Evolutionary conservation across 1,284 basidiomycete species (phyloP).

Genomic region (Tylopilus orsonianus): DNA sequence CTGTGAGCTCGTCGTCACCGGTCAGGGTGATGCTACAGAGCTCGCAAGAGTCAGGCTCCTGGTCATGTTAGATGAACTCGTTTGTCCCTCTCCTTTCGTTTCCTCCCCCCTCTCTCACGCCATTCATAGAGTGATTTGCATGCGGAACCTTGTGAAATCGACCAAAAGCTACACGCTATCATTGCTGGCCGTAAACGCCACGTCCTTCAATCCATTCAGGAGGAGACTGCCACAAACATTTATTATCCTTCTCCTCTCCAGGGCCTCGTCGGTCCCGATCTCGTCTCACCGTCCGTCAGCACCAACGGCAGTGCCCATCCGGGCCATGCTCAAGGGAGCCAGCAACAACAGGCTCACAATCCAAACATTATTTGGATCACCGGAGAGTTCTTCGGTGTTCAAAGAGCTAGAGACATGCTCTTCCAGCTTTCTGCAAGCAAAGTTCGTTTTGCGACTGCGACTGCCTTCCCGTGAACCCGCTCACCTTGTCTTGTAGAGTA

Average conservation of each 20-base stretch:
- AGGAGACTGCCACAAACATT: slow-evolving; percentile 97
- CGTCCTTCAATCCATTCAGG: slow-evolving; percentile 89
- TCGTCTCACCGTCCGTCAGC: slow-evolving; percentile 37
- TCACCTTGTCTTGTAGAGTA: slow-evolving; percentile 58
- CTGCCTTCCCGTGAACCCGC: not conserved
- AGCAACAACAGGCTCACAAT: slow-evolving; percentile 42
- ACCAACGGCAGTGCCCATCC: slow-evolving; percentile 31
- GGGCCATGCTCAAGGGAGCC: slow-evolving; percentile 21
- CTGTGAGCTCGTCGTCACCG: slow-evolving; percentile 90
- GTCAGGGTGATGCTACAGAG: slow-evolving; percentile 86
- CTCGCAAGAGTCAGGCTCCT: slow-evolving; percentile 87
- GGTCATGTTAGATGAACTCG: slow-evolving; percentile 93
- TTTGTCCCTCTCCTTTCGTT: slow-evolving; percentile 41
- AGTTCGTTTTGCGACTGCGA: slow-evolving; percentile 43
- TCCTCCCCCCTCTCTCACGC: not conserved
- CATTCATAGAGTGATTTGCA: slow-evolving; percentile 77
- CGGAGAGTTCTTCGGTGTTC: slow-evolving; percentile 96
- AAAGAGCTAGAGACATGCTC: slow-evolving; percentile 93
- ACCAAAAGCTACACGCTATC: slow-evolving; percentile 92
- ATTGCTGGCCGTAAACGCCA: slow-evolving; percentile 89
- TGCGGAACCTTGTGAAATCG: slow-evolving; percentile 89
- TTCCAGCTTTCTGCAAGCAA: slow-evolving; percentile 85
- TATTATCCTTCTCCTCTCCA: slow-evolving; percentile 92
- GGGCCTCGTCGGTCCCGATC: slow-evolving; percentile 74
- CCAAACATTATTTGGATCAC: slow-evolving; percentile 93